Base-by-base conservation (phyloP, 1,139 yeast genomes). In the Geotrichum australiense region DNA sequence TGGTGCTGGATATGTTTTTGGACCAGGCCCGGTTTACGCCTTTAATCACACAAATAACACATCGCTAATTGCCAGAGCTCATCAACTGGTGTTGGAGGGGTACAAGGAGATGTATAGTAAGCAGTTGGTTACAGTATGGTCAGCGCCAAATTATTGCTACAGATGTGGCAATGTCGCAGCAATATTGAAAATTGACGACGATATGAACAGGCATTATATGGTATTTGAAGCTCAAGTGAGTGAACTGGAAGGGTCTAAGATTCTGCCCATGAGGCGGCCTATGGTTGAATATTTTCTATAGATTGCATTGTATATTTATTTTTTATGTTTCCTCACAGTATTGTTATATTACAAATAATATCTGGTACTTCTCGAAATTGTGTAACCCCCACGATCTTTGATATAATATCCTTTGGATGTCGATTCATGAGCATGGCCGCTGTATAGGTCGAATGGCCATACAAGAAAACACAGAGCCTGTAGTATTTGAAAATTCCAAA, bases 21-120 rank as follows among this genome's bases (percentile, higher is more conserved):
- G 97, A 54, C 73, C 80, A 64, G 69, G 78, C 55, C 94, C 91
- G 50, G 94, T 86, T 19, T 76, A 78, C 50, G 78, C 75, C 53
- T 91, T 91, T 59, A 74, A 84, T 51, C 84, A 82, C 50, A 66
- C 65, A 8, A 91, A 91, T 63, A 80, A 82, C 53, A 74, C 94
- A 41, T 78, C 87, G 45, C 71, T 91, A 55, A 86, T 91, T 50
- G 96, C 97, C 3, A 76, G 98, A 56, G 98, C 98, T 2, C 98
- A 91, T 66, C 98, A 91, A 66, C 73, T 91, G 63, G 97, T 89
- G 7, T 82, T 91, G 93, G 97, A 91, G 59, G 98, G 98, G 7
- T 83, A 80, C 65, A 73, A 85, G 53, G 94, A 86, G 61, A 80
- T 85, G 71, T 87, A 86, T 56, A 85, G 83, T 52, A 84, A 82